Conservation (phyloP, 73 alveolate genomes). For the Paramecium octaurelia region DNA sequence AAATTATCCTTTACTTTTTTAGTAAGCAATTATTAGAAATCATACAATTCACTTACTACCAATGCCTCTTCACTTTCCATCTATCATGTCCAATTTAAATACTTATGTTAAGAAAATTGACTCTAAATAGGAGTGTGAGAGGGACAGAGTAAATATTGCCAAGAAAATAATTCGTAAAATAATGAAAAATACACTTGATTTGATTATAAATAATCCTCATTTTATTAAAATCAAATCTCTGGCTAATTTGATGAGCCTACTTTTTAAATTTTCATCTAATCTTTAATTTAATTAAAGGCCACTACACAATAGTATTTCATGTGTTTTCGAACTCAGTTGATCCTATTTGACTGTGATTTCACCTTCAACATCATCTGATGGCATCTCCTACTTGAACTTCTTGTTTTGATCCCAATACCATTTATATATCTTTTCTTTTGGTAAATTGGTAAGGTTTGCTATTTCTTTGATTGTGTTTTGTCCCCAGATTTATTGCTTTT, state of each 20-base stretch:
- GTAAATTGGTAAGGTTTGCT: neutral
- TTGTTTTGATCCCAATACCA: conserved; percentile 52
- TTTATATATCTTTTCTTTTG: conserved; percentile 31
- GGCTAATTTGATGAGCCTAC: neutral
- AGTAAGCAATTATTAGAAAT: neutral
- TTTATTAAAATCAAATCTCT: conserved; percentile 23
- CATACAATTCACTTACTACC: neutral
- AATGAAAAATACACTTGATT: neutral
- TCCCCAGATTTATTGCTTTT: neutral
- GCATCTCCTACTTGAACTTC: neutral
- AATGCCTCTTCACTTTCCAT: neutral
- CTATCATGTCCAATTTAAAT: neutral
- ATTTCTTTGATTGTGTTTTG: neutral
- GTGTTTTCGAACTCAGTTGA: neutral
- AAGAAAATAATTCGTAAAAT: too few species aligned
- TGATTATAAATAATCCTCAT: neutral
- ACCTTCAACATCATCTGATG: neutral
- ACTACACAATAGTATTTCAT: neutral
- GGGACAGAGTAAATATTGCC: neutral
- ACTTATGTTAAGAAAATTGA: neutral
- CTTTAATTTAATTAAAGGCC: neutral
- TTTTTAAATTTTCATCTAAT: neutral
- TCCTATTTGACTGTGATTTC: neutral
- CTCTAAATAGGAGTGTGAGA: neutral
- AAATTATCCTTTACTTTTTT: neutral